Evolutionary conservation across 352 stramenopile species (phyloP).

Genomic region (Lagenidium giganteum): DNA sequence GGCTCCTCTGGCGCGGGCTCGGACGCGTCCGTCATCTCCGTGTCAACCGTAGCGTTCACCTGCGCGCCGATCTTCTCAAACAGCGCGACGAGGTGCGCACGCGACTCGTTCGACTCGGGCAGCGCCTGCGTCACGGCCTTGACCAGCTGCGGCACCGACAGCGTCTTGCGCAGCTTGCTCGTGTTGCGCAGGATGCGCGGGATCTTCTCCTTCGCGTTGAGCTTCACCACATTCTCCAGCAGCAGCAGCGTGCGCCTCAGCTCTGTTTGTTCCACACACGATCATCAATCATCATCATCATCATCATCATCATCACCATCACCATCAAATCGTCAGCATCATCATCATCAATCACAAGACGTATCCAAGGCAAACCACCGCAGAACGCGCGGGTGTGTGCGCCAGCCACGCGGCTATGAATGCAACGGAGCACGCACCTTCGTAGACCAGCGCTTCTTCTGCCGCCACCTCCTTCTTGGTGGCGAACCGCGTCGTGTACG

Average conservation of each 20-base stretch:
- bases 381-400: too few relatives aligned
- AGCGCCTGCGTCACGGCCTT: constrained; percentile 56
- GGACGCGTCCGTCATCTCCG: constrained; percentile 53
- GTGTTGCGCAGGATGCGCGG: constrained; percentile 73
- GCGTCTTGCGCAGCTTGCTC: constrained; percentile 73
- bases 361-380: too few relatives aligned
- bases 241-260: constrained; percentile 68
- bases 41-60: constrained; percentile 30
- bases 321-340: too few relatives aligned
- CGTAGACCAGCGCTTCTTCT: constrained; percentile 60
- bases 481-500: constrained; percentile 33
- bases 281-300: too few relatives aligned
- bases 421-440: constrained; percentile 34
- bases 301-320: too few relatives aligned
- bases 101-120: constrained; percentile 58
- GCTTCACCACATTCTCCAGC: constrained; percentile 74
- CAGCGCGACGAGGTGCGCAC: constrained; percentile 40
- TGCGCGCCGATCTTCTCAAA: constrained; percentile 43
- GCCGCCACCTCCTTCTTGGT: constrained; percentile 42
- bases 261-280: constrained; percentile 25
- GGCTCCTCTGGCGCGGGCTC: constrained; percentile 14
- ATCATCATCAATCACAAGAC: too few relatives aligned
- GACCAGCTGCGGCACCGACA: constrained; percentile 56
- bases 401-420: too few relatives aligned
- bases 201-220: constrained; percentile 84